phyloP scores from a whole-genome alignment of 177 flowering plant species.

The Vitis hybrid region DNA sequence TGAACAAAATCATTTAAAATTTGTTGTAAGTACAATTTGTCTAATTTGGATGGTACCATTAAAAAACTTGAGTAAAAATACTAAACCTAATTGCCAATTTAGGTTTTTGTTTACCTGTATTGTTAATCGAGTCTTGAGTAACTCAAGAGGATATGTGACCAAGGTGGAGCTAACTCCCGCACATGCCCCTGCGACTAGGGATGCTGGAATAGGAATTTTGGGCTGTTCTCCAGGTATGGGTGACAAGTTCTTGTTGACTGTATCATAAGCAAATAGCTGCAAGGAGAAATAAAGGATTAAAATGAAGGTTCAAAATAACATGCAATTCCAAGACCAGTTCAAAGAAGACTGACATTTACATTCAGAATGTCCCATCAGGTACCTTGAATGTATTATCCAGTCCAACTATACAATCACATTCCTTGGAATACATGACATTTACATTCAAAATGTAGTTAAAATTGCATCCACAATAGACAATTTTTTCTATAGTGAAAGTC shows the following conservation, averaged over 20 bases:
- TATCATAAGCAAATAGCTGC: constrained; percentile 92
- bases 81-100: not conserved
- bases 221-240: constrained; percentile 68
- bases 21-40: not conserved
- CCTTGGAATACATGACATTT: too few species aligned
- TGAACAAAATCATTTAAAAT: not conserved
- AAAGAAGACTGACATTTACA: too few species aligned
- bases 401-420: too few species aligned
- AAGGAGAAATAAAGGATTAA: constrained; percentile 6
- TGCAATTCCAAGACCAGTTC: too few species aligned
- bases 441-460: too few species aligned
- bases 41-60: not conserved
- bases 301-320: not conserved
- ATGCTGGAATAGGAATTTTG: constrained; percentile 69
- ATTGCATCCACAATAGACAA: too few species aligned
- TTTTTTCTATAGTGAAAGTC: too few species aligned
- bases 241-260: constrained; percentile 73
- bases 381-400: too few species aligned
- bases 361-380: too few species aligned
- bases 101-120: constrained; percentile 56
- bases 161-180: constrained; percentile 93
- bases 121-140: constrained; percentile 88
- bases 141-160: constrained; percentile 88
- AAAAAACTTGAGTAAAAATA: too few species aligned
- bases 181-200: constrained; percentile 81